Conservation (phyloP, 108 stramenopile species). For the Schizochytrium sp. region DNA sequence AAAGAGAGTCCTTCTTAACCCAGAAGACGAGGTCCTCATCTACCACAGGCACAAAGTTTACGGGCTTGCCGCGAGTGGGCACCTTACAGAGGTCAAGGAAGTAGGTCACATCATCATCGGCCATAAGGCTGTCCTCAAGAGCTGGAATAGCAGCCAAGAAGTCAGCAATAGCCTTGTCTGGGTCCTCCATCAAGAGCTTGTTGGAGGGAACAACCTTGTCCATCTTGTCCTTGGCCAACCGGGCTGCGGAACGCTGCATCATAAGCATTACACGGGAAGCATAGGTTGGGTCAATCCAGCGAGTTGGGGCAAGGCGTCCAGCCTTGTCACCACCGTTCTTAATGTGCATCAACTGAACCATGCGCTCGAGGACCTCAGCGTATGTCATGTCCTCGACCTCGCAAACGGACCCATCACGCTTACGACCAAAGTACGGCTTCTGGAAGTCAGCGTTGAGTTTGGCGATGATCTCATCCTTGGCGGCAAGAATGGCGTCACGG, state of each 20-base stretch:
- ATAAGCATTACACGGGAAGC: background rate
- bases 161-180: background rate
- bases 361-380: slow-evolving; percentile 54
- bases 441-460: slow-evolving; percentile 63
- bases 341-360: slow-evolving; percentile 52
- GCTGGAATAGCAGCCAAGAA: background rate
- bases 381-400: slow-evolving; percentile 66
- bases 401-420: background rate
- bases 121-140: background rate
- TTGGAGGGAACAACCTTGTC: background rate
- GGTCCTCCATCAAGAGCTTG: slow-evolving; percentile 7
- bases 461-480: slow-evolving; percentile 63
- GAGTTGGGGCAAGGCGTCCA: slow-evolving; percentile 42
- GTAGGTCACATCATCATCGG: slow-evolving; percentile 58
- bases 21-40: slow-evolving; percentile 63
- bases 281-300: slow-evolving; percentile 62
- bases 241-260: background rate
- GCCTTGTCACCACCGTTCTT: slow-evolving; percentile 11
- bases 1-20: slow-evolving; percentile 64
- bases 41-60: slow-evolving; percentile 61
- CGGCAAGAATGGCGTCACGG: background rate
- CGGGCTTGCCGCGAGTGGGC: slow-evolving; percentile 60
- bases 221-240: slow-evolving; percentile 27
- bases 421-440: slow-evolving; percentile 63
- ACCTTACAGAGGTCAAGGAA: slow-evolving; percentile 54